These are phyloP conservation scores for Helotiales sp. DNA, from an alignment of 2,329 filamentous ascomycete species.

Conservation along the genomic window DNA sequence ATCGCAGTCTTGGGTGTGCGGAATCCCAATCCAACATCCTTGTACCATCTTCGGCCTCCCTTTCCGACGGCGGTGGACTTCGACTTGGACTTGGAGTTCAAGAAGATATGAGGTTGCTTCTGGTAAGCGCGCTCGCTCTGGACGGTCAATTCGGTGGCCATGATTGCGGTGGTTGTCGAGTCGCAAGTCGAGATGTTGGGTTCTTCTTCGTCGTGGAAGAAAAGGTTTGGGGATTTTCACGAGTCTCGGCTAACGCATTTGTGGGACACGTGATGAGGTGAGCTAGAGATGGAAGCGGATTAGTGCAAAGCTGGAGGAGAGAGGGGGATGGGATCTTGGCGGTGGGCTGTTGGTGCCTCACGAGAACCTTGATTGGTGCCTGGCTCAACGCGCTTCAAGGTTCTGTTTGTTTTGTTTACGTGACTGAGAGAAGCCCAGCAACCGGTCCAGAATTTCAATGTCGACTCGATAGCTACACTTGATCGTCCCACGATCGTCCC, in stretches of 20 bases:
- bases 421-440: constrained; percentile 23
- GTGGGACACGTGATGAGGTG: constrained; percentile 27
- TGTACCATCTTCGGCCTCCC: constrained; percentile 94
- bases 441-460: constrained; percentile 20
- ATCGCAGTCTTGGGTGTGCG: constrained; percentile 98
- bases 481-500: constrained; percentile 1
- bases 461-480: constrained; percentile 10
- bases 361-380: constrained; percentile 6
- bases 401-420: constrained; percentile 36
- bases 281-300: background rate
- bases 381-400: constrained; percentile 23
- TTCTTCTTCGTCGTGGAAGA: constrained; percentile 22
- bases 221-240: constrained; percentile 27
- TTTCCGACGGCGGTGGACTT: constrained; percentile 86
- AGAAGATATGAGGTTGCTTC: constrained; percentile 99
- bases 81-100: constrained; percentile 92
- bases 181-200: constrained; percentile 34
- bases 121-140: constrained; percentile 99
- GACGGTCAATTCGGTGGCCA: constrained; percentile 99
- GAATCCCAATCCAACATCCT: constrained; percentile 99
- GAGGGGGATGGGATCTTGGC: background rate
- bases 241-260: constrained; percentile 27
- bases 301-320: background rate
- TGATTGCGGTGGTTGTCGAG: constrained; percentile 51
- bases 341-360: constrained; percentile 3